Percentiles rank a stretch among this genome's conserved stretches.
These are phyloP conservation scores for Cnidoscolus chayamansa DNA, from an alignment of 441 rosid species.

Conservation along the genomic window DNA sequence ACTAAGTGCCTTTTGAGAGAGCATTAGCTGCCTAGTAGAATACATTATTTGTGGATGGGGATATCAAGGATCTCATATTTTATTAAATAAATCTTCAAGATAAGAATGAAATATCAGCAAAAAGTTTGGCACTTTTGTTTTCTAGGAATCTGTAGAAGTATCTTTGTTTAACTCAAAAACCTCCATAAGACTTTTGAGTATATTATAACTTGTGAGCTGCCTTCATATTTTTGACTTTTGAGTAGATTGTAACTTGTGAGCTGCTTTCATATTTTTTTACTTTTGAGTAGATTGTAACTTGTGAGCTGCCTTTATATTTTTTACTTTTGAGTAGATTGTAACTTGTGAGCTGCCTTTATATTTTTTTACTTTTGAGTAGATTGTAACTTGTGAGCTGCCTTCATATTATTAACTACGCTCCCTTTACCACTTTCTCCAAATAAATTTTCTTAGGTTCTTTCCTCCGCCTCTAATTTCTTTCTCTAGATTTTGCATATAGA, in stretches of 20 bases:
- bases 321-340: not conserved
- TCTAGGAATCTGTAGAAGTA: not conserved
- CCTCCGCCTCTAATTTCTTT: not conserved
- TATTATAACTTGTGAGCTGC: not conserved
- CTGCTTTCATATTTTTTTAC: not conserved
- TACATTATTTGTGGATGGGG: not conserved
- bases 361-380: not conserved
- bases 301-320: not conserved
- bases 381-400: not conserved
- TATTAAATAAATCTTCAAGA: not conserved
- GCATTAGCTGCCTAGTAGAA: not conserved
- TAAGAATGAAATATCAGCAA: constrained; percentile 1
- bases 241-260: not conserved
- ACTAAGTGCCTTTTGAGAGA: not conserved
- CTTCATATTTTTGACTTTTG: not conserved
- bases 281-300: not conserved
- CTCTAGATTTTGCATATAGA: not conserved
- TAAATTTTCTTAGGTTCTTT: not conserved
- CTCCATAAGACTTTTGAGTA: not conserved
- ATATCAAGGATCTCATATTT: not conserved
- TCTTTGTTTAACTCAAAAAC: not conserved
- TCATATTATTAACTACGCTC: not conserved
- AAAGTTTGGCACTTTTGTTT: not conserved
- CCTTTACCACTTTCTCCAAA: not conserved
- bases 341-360: not conserved